Base-by-base conservation (phyloP, 2,329 filamentous ascomycete genomes). In the Cytospora piceae region DNA sequence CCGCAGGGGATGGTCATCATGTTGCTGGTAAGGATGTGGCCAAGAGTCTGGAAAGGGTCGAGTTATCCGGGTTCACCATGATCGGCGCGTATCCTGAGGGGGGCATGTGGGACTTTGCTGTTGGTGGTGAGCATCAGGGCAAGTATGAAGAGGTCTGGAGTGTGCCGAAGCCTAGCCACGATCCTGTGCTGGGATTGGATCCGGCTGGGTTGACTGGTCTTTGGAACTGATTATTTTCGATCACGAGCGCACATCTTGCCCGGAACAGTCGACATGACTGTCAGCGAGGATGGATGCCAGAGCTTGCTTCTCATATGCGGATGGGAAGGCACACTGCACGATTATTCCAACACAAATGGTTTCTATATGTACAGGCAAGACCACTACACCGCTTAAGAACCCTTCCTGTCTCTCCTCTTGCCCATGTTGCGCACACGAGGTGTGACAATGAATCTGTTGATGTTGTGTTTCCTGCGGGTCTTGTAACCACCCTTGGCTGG, bases 401-500 rank as follows among this genome's bases (percentile, higher is more conserved):
- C 46, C 70, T 80, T 86, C 82, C 91, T 91, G 75, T 84, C 81
- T 78, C 89, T 88, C 74, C 94, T 87, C 83, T 94, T 96, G 79
- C 94, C 94, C 80, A 96, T 90, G 82, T 97, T 98, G 74, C 95
- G 89, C 64, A 87, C 85, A 73, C 94, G 87, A 67, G 93, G 86
- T 69, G 90, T 87, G 57, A 98, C 93, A 69, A 99, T 91, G 81
- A 90, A 94, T 77, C 91, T 95, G 83, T 98, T 97, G 79, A 90
- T 81, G 77, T 97, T 97, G 79, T 89, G 86, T 82, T 91, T 96
- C 73, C 88, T 87, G 71, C 94, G 87, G 56, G 94, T 97, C 85
- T 97, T 98, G 87, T 90, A 97, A 69, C 91, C 91, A 77, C 89
- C 88, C 85, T 94, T 94, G 78, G 91, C 86, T 75, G 93, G 94